Base-by-base conservation (phyloP, 371 early-diverging fungal genomes). In the Synchytrium microbalum region DNA sequence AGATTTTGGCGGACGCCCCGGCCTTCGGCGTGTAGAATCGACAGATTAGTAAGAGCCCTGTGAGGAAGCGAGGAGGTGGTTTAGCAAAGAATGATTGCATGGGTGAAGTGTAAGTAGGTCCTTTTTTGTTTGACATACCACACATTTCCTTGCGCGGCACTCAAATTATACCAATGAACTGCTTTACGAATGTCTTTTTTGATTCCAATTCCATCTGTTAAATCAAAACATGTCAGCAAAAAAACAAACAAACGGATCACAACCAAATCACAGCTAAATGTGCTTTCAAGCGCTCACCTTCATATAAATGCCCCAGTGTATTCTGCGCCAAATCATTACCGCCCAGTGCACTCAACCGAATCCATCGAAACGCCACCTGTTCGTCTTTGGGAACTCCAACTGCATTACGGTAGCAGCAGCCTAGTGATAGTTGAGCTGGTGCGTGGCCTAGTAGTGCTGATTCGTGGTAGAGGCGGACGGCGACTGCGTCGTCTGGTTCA, bases 191-290 rank as follows among this genome's bases (percentile, higher is more conserved):
- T 70, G 65, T 89, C 78, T 63, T 76, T 70, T 31, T 69, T 63
- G n/a, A 82, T 82, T 55, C 91, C 93, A 33, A 86, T 83, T 79
- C 83, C 79, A 59, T 74, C n/a, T n/a, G n/a, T n/a, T n/a, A n/a
- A n/a, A n/a, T 19, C 56, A 69, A 60, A 62, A 56, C 56, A 46
- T 51, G 27, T 64, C 62, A 33, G 55, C 51, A 32, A 60, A 23
- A 24, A 23, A 60, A 14, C 10, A 57, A 58, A 26, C 46, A 26
- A 8, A 8, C 10, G 10, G 23, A 61, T 14, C n/a, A n/a, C n/a
- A n/a, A n/a, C n/a, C n/a, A n/a, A n/a, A n/a, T n/a, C n/a, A n/a
- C n/a, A n/a, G n/a, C n/a, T n/a, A n/a, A 26, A 62, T 63, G 74
- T 59, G 52, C 27, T 58, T 8, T 70, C n/a, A n/a, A n/a, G n/a